Conservation (phyloP, 805 yeast genomes). For the Metschnikowia lachancei region DNA sequence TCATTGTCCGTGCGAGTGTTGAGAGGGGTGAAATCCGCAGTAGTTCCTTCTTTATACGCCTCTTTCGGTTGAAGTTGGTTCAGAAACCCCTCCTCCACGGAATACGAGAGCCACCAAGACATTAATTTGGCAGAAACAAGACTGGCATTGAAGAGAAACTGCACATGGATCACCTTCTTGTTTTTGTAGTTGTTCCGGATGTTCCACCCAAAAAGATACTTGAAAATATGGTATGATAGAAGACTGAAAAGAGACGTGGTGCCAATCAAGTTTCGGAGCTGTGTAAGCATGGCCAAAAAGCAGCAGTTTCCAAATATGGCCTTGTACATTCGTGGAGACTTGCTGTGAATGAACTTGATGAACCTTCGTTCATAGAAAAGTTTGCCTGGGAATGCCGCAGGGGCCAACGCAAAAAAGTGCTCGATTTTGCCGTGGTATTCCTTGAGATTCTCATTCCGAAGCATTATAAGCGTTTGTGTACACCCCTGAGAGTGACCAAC, state of each 20-base stretch:
- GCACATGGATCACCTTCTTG: slow-evolving; percentile 58
- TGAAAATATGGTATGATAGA: slow-evolving; percentile 78
- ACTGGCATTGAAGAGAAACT: slow-evolving; percentile 83
- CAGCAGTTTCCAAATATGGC: slow-evolving; percentile 72
- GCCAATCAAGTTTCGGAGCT: slow-evolving; percentile 45
- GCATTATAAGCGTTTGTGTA: slow-evolving; percentile 72
- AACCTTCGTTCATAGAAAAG: slow-evolving; percentile 61
- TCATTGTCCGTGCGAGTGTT: slow-evolving; percentile 7
- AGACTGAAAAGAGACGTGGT: slow-evolving; percentile 51
- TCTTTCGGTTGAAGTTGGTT: slow-evolving; percentile 35
- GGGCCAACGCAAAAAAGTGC: slow-evolving; percentile 75
- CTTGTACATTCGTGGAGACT: slow-evolving; percentile 45
- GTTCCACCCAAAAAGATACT: slow-evolving; percentile 84
- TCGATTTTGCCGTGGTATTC: slow-evolving; percentile 54
- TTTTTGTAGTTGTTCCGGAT: slow-evolving; percentile 69
- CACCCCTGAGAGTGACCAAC: slow-evolving; percentile 94
- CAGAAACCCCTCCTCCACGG: slow-evolving; percentile 38
- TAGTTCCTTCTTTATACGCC: slow-evolving; percentile 30
- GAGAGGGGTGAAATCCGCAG: slow-evolving; percentile 26
- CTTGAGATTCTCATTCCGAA: slow-evolving; percentile 42
- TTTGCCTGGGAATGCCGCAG: slow-evolving; percentile 87
- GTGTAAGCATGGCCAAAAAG: slow-evolving; percentile 74
- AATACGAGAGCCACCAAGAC: slow-evolving; percentile 82
- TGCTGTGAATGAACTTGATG: slow-evolving; percentile 57
- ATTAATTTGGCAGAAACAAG: slow-evolving; percentile 75